These are phyloP conservation scores for Trichosporon asahii DNA, from an alignment of 1,284 basidiomycete genomes.

Conservation along the genomic window DNA sequence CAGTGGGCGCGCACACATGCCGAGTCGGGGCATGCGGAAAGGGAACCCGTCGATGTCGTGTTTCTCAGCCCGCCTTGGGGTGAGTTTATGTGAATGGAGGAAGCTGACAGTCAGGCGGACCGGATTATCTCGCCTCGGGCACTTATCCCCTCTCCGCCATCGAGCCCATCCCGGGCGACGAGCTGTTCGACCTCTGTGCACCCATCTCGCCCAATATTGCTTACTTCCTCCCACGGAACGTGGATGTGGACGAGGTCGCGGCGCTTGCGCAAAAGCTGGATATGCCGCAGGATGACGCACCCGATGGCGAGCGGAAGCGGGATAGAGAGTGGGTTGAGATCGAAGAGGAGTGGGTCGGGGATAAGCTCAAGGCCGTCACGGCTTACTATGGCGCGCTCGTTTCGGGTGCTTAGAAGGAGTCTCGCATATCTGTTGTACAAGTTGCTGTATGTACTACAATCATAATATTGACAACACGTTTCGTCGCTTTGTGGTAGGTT, in stretches of 20 bases:
- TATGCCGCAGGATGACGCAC: constrained; percentile 7
- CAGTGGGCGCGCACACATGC: constrained; percentile 66
- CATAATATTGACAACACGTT: not conserved
- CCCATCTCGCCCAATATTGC: constrained; percentile 74
- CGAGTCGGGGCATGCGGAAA: constrained; percentile 37
- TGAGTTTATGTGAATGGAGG: constrained; percentile 53
- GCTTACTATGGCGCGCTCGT: constrained; percentile 56
- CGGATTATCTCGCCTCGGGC: constrained; percentile 36
- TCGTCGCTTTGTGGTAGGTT: not conserved
- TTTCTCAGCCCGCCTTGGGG: constrained; percentile 95
- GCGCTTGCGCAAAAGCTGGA: constrained; percentile 51
- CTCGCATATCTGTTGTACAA: constrained; percentile 8
- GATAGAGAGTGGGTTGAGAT: constrained; percentile 48
- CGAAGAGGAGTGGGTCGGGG: constrained; percentile 57
- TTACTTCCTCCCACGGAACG: constrained; percentile 85
- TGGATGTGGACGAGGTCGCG: constrained; percentile 68
- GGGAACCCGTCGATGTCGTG: constrained; percentile 69
- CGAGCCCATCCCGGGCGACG: constrained; percentile 72
- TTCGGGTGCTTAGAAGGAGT: not conserved
- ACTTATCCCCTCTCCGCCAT: constrained; percentile 69
- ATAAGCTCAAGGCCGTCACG: constrained; percentile 56
- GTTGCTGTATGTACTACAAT: not conserved
- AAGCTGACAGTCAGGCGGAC: constrained; percentile 20
- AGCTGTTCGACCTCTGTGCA: constrained; percentile 69
- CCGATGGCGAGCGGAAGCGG: constrained; percentile 18